phyloP scores from a whole-genome alignment of 2,329 filamentous ascomycete genomes.

The Sphaerostilbella broomeana region DNA sequence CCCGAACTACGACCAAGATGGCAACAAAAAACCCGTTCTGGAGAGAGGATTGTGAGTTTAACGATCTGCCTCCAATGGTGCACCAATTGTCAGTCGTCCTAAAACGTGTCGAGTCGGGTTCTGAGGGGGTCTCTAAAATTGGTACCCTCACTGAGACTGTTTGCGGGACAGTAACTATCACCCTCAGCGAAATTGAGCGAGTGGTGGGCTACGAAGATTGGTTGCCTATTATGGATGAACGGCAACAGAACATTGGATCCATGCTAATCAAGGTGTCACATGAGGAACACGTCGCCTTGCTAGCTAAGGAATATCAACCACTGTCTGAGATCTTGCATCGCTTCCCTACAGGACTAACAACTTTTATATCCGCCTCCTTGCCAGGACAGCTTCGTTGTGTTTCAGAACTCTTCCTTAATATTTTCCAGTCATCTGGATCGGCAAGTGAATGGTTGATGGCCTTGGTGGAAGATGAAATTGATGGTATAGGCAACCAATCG shows the following conservation, averaged over 20 bases:
- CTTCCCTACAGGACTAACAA: slow-evolving; percentile 76
- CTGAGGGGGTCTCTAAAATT: slow-evolving; percentile 35
- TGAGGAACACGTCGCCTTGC: slow-evolving; percentile 84
- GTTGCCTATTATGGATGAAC: slow-evolving; percentile 74
- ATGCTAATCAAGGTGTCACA: slow-evolving; percentile 77
- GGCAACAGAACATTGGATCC: slow-evolving; percentile 70
- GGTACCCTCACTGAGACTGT: slow-evolving; percentile 44
- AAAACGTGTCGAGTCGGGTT: slow-evolving; percentile 54
- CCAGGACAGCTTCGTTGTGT: slow-evolving; percentile 72
- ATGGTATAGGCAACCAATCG: slow-evolving; percentile 78
- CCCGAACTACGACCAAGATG: slow-evolving; percentile 64
- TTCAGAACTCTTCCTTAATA: slow-evolving; percentile 82
- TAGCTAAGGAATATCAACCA: slow-evolving; percentile 76
- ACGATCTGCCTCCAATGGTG: slow-evolving; percentile 62
- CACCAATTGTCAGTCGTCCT: slow-evolving; percentile 65
- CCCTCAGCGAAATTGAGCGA: slow-evolving; percentile 69
- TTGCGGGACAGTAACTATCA: slow-evolving; percentile 73
- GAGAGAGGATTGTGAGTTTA: slow-evolving; percentile 74
- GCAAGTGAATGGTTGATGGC: slow-evolving; percentile 87
- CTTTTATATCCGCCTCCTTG: slow-evolving; percentile 74
- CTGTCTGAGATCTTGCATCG: slow-evolving; percentile 78
- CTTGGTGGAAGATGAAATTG: slow-evolving; percentile 93
- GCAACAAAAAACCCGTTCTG: slow-evolving; percentile 72
- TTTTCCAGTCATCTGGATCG: slow-evolving; percentile 85
- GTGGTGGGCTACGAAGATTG: slow-evolving; percentile 79